Conservation (phyloP, 352 stramenopile genomes). For the Phytophthora ohioensis region DNA sequence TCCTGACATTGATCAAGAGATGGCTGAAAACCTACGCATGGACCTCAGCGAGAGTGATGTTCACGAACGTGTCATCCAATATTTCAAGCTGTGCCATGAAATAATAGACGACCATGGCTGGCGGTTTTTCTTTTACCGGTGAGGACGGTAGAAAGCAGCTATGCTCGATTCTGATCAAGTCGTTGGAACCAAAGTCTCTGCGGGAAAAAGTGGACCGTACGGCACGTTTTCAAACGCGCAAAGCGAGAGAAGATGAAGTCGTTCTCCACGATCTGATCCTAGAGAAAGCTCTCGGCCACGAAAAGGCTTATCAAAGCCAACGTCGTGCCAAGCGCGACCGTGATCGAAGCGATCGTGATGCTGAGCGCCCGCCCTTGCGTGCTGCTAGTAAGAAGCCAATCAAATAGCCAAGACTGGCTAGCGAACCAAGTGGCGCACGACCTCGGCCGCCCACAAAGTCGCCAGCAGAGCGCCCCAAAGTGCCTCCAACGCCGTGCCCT, state of each 20-base stretch:
- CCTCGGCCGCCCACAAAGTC: not conserved
- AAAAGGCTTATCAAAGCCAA: slow-evolving; percentile 2
- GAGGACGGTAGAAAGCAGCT: not conserved
- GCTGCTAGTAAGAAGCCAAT: not conserved
- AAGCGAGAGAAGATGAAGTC: slow-evolving; percentile 5
- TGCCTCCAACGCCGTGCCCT: not conserved
- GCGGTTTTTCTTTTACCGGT: not conserved
- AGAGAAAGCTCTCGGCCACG: not conserved
- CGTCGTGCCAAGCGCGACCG: not conserved
- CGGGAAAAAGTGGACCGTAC: not conserved
- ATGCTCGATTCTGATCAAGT: slow-evolving; percentile 3
- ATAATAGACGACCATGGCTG: slow-evolving; percentile 1
- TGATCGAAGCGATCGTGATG: not conserved
- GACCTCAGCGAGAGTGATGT: not conserved
- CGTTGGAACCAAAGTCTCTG: slow-evolving; percentile 3
- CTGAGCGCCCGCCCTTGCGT: not conserved
- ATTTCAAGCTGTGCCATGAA: slow-evolving; percentile 1
- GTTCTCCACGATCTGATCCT: not conserved
- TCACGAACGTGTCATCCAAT: slow-evolving; percentile 4
- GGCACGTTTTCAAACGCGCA: slow-evolving; percentile 4
- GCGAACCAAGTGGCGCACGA: not conserved
- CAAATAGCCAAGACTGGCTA: not conserved
- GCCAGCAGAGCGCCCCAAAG: not conserved
- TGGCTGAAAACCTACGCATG: not conserved
- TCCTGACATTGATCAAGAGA: slow-evolving; percentile 3